Conservation (phyloP, 768 basidiomycete species). For the Mycena albidolilacea region DNA sequence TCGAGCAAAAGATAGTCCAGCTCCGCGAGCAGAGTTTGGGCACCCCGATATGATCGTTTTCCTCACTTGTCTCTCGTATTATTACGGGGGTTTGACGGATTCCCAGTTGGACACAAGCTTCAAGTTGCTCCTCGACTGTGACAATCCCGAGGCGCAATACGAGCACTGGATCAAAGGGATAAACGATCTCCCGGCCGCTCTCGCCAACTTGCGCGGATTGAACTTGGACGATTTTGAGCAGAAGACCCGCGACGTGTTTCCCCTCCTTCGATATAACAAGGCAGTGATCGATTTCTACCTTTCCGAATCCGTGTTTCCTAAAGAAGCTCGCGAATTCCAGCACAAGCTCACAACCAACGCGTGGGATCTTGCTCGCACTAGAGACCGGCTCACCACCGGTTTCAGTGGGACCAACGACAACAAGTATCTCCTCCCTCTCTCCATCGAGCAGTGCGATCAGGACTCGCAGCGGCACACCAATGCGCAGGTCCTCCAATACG, state of each 20-base stretch:
- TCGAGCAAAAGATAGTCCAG: constrained; percentile 66
- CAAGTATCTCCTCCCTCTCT: constrained; percentile 53
- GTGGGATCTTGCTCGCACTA: constrained; percentile 67
- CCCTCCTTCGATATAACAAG: constrained; percentile 51
- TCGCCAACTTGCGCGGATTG: constrained; percentile 52
- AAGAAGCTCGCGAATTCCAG: constrained; percentile 63
- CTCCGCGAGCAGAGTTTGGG: constrained; percentile 63
- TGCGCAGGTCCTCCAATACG: constrained; percentile 58
- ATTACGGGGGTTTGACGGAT: constrained; percentile 60
- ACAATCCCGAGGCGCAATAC: constrained; percentile 60
- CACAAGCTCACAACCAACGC: constrained; percentile 61
- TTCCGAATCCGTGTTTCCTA: constrained; percentile 62
- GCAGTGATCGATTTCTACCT: constrained; percentile 65
- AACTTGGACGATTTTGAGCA: constrained; percentile 59
- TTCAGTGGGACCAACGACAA: constrained; percentile 74
- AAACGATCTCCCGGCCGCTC: constrained; percentile 43
- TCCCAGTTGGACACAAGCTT: constrained; percentile 57
- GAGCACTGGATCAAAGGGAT: constrained; percentile 55
- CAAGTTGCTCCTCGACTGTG: constrained; percentile 53
- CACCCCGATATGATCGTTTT: constrained; percentile 65
- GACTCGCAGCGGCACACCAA: constrained; percentile 61
- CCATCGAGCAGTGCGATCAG: constrained; percentile 55
- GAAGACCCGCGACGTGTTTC: constrained; percentile 45
- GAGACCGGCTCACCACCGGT: constrained; percentile 57
- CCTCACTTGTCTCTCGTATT: constrained; percentile 61